Conservation (phyloP, 305 asterid genomes). For the Fraxinus greggii region DNA sequence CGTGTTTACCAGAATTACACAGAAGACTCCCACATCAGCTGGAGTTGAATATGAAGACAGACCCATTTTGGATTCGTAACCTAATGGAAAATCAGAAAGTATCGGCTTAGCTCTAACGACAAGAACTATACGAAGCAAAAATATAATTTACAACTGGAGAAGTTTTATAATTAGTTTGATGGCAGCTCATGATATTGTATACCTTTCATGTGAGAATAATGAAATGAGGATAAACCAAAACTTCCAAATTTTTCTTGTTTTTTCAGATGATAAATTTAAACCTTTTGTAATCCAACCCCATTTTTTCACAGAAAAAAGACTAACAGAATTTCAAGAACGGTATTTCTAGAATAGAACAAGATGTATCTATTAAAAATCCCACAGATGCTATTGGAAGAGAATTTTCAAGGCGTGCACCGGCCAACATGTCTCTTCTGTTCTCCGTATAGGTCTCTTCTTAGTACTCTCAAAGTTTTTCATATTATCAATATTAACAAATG, state of each 20-base stretch:
- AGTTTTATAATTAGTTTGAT: neutral
- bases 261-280: neutral
- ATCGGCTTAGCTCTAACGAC: constrained; percentile 19
- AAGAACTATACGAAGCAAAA: neutral
- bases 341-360: neutral
- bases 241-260: neutral
- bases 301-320: neutral
- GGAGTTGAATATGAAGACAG: constrained; percentile 79
- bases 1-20: constrained; percentile 74
- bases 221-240: neutral
- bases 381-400: neutral
- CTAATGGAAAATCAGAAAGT: constrained; percentile 30
- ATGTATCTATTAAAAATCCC: neutral
- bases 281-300: neutral
- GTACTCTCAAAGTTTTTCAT: neutral
- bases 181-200: neutral
- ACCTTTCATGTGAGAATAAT: neutral
- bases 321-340: neutral
- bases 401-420: neutral
- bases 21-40: constrained; percentile 87
- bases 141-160: neutral
- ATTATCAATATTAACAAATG: too few relatives aligned
- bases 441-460: neutral
- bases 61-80: constrained; percentile 49
- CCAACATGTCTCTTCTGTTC: neutral